phyloP scores from a whole-genome alignment of 1,139 yeast species.

The Blastobotrys persicus region DNA sequence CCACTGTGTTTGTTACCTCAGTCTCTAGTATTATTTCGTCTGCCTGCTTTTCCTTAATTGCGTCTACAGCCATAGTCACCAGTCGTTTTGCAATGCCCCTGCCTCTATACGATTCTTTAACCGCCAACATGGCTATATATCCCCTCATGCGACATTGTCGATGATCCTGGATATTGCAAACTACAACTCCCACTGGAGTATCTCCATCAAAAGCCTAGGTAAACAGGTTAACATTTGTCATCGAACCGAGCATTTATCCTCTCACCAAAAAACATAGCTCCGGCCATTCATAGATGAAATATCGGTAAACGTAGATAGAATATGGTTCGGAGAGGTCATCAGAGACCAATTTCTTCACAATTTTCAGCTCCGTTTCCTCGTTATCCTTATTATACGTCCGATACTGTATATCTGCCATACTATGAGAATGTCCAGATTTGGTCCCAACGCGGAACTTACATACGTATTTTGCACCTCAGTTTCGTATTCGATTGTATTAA shows the following conservation, averaged over 20 bases:
- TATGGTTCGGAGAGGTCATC: constrained; percentile 70
- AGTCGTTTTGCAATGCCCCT: constrained; percentile 75
- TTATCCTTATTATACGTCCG: constrained; percentile 33
- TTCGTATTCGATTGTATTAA: too few relatives aligned
- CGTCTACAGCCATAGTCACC: constrained; percentile 61
- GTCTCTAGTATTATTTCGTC: constrained; percentile 93
- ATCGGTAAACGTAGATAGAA: constrained; percentile 66
- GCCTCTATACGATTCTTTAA: constrained; percentile 67
- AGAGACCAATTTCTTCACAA: constrained; percentile 49
- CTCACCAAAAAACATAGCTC: constrained; percentile 53
- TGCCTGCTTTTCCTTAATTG: constrained; percentile 60
- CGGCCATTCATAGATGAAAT: constrained; percentile 70
- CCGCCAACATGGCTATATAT: constrained; percentile 94
- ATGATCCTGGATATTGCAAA: constrained; percentile 81
- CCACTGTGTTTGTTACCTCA: constrained; percentile 68
- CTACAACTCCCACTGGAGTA: constrained; percentile 70
- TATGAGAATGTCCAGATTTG: too few relatives aligned
- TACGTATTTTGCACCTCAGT: too few relatives aligned
- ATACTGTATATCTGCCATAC: constrained; percentile 24
- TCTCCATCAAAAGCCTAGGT: constrained; percentile 30
- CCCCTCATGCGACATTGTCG: constrained; percentile 68
- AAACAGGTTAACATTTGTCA: background rate
- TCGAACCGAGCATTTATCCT: background rate
- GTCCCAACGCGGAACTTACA: too few relatives aligned
- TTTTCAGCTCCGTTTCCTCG: constrained; percentile 34